Base-by-base conservation (phyloP, 805 yeast genomes). In the Kuraishia molischiana region DNA sequence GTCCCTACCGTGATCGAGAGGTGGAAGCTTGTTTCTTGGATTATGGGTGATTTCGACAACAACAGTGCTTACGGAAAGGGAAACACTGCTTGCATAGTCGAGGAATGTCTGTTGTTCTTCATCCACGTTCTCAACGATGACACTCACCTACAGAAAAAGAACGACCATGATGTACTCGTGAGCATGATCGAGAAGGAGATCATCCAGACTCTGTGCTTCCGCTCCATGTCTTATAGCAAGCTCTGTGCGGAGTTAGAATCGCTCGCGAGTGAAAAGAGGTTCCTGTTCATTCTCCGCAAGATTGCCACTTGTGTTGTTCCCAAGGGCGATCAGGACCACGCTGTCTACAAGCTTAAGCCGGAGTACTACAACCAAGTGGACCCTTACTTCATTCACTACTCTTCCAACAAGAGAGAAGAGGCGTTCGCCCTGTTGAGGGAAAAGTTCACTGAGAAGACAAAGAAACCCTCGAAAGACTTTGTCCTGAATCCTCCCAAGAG, bases 191-290 rank as follows among this genome's bases (percentile, higher is more conserved):
- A 62, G 40, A 67, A 72, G 32, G 96, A 89, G 47, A 75, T 90
- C n/a, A 66, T 86, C 18, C 97, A 92, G 50, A 69, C 77, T 2
- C 62, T 90, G n/a, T 79, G 94, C 44, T 84, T 85, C 61, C 77
- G 78, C 22, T 79, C 82, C 2, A 61, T 78, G 64, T 66, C 77
- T 18, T 89, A 79, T 51, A 74, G 92, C 3, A 83, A 83, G 39
- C 58, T 92, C 15, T 69, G 79, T 40, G 60, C 73, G 2, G 71
- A 67, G 13, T 69, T 87, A 2, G 97, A 87, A 36, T 83, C 79
- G 46, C 64, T 87, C 26, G 61, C 77, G 0, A 65, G 74, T 4
- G 92, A 85, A 40, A 85, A 83, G 44, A 61, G 75, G 19, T 87
- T 90, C 62, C 95, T 78, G 45, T 64, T 67, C 41, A 62, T 69